Evolutionary conservation across 768 basidiomycete species (phyloP), one percentile per base, ranked within the genome.

Genomic region (Tubosaeta sp.): DNA sequence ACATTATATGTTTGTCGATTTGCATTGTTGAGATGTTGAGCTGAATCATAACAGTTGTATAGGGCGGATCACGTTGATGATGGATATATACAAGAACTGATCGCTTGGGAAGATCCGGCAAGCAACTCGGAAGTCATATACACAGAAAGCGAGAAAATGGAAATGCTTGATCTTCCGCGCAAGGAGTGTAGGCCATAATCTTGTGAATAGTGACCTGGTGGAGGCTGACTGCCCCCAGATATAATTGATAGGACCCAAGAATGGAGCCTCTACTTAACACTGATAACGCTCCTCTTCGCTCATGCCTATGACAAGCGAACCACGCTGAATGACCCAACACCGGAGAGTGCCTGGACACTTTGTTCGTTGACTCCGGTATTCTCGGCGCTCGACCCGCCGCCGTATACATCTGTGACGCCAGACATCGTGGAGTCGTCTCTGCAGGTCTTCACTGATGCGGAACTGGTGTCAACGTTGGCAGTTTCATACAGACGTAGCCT

Each of bases 281-380:
- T 92, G 32, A 64, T 85, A 51, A 81, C 84, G 6, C 62, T 94
- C 9, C 76, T 94, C 17, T 91, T 91, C 69, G 77, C 88, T n/a
- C 85, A 86, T 62, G 79, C 82, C 5, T 94, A 94, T 65, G 91
- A 94, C 55, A 75, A 79, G 46, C 83, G 90, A 37, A 89, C 85
- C 5, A 89, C 84, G 0, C 83, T 85, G 55, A 74, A 76, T 44
- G 91, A 94, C 54, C 82, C 89, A n/a, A 91, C 87, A 3, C 78
- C 88, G 7, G 91, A 94, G 68, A 92, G 91, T 65, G 85, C 88
- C 13, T 94, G 91, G 91, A 94, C 91, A 2, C 76, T 94, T 48
- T 78, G 82, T 57, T 76, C 71, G 29, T 76, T 94, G 46, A 81
- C 80, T 12, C 85, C 91, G 43, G 81, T 83, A 3, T 90, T 94